Evolutionary conservation across 257 asterid genomes (phyloP).

Genomic region (Henckelia pumila): DNA sequence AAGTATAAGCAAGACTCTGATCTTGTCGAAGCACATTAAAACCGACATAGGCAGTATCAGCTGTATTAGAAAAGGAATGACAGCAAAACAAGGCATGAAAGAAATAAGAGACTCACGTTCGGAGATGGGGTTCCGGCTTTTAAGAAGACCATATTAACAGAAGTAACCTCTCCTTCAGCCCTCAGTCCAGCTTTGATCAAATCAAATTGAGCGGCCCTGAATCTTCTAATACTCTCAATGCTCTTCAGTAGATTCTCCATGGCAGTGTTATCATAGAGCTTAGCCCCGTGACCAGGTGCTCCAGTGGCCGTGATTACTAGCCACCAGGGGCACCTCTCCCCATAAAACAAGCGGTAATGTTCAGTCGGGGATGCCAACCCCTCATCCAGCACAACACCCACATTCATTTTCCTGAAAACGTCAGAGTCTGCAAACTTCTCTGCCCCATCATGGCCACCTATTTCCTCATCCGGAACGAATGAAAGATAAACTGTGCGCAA

Average conservation of each 20-base stretch:
- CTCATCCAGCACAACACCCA: constrained; percentile 85
- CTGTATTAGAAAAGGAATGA: neutral
- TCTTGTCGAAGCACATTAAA: neutral
- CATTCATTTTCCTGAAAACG: constrained; percentile 65
- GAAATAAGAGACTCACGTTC: constrained; percentile 41
- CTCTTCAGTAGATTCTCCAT: constrained; percentile 90
- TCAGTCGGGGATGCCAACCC: constrained; percentile 77
- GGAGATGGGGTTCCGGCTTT: constrained; percentile 95
- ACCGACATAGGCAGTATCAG: neutral
- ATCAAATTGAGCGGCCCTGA: constrained; percentile 83
- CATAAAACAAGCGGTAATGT: constrained; percentile 69
- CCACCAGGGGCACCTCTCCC: constrained; percentile 92
- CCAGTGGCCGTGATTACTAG: constrained; percentile 77
- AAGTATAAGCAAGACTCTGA: neutral
- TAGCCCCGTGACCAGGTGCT: constrained; percentile 95
- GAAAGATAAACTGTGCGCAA: constrained; percentile 69
- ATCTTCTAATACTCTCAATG: constrained; percentile 76
- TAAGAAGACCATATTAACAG: constrained; percentile 87
- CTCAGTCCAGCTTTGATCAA: constrained; percentile 70
- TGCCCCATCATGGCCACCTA: constrained; percentile 89
- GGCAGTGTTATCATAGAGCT: constrained; percentile 87
- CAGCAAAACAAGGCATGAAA: neutral
- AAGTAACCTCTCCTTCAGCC: constrained; percentile 86
- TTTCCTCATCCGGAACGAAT: constrained; percentile 97
- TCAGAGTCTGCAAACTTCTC: constrained; percentile 73